Base-by-base conservation (phyloP, 352 stramenopile genomes). In the Pythium periplocum region DNA sequence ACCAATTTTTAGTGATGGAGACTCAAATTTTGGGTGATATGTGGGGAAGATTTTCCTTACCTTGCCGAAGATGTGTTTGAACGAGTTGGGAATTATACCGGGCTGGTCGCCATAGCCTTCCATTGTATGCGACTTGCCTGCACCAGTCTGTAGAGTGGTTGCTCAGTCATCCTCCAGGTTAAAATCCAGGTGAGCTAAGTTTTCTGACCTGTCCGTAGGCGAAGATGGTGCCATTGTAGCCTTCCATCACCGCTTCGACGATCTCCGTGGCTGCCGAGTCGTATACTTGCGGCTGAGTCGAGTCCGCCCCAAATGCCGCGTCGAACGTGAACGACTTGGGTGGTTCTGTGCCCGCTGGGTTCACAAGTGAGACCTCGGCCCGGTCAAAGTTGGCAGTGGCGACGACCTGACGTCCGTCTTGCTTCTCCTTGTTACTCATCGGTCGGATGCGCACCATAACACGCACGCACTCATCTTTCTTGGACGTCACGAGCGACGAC, bases 251-350 rank as follows among this genome's bases (percentile, higher is more conserved):
- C 26, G 80, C 87, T 34, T 95, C 74, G 3, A 98, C 91, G 55
- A 98, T 98, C 31, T 83, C 78, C 17, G 85, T 92, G 4, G 78
- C 88, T 4, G 91, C 80, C 35, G 75, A 83, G 48, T 97, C 78
- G 65, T 98, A 98, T 34, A 98, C 92, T 57, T 98, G 78, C 63
- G 96, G 74, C 71, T 99, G 96, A 33, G 88, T 91, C 34, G 89
- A 97, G 38, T 86, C 78, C n/a, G 89, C 69, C 6, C 82, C 93
- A 57, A 99, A 98, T 0, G 98, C 93, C 4, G 93, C 90, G 71
- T 99, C 97, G 43, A 99, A 98, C 38, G 96, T 97, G 72, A 99
- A 99, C 31, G 73, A 90, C 62, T 98, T 99, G 10, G 90, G 86
- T 5, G 84, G 78, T 48, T 97, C 90, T 1, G 69, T 75, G 0